Evolutionary conservation across 1,139 yeast genomes (phyloP), one percentile per base, ranked within the genome.

Genomic region (Saccharomyces uvarum): DNA sequence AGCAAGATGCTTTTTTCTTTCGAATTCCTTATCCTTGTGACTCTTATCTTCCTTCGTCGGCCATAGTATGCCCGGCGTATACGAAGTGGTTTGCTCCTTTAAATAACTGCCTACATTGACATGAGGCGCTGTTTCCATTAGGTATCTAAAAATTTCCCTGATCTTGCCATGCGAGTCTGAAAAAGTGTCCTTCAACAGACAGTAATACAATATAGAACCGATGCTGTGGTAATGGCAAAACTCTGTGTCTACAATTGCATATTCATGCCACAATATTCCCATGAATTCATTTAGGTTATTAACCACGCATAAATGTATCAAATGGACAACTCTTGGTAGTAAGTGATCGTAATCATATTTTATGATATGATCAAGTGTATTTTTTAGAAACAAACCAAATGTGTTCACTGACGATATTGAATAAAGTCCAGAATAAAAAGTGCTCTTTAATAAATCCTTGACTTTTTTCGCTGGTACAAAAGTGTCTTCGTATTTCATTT

Each of bases 1-100:
- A 0, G 97, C 98, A 29, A 81, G 63, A 51, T 83, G 74, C 70
- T 83, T 87, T 68, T 84, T 86, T 42, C 79, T 77, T 51, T 81
- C 88, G 42, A 75, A 69, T 42, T 78, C 86, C 21, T 77, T 73
- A 48, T 63, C 65, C 33, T 57, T 53, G 4, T 50, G 49, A 8
- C 61, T 53, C 9, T 57, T 54, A 7, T 50, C 51, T 8, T 60
- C 59, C 41, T 61, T 61, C 2, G 59, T 54, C 1, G 66, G 57
- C 53, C 62, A 60, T 7, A 72, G 50, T 1, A 71, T 44, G 0
- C 56, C 54, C 0, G 68, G 57, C 51, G 69, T 65, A 53, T 64
- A 73, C 19, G 68, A 63, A n/a, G 63, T 67, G 2, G 71, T 69
- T 53, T 70, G 74, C 47, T 72, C 73, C 16, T 56, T 57, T 44